Base-by-base conservation (phyloP, 2,329 filamentous ascomycete species). In the Chalaropsis ovoidea region DNA sequence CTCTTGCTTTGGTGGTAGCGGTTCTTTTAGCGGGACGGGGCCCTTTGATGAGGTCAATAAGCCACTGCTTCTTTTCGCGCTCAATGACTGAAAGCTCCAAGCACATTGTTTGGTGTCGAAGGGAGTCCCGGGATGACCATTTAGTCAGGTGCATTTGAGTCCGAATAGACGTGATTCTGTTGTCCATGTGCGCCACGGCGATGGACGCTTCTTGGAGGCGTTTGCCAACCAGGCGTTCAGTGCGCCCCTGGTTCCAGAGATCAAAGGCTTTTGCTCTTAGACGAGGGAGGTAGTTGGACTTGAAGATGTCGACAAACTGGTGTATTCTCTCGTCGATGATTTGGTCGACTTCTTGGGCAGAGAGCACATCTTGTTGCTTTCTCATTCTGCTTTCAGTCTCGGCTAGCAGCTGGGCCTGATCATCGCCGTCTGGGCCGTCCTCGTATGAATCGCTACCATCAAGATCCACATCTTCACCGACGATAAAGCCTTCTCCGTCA, bases 51-150 rank as follows among this genome's bases (percentile, higher is more conserved):
- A 81, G 69, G 6, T 72, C 69, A n/a, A 81, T 75, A 2, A 77
- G 72, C 82, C 82, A 86, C 7, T 72, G 70, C 8, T 79, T 72
- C 47, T 82, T 74, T 70, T 86, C 77, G 61, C 82, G 81, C 65
- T 87, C 81, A 43, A 82, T 80, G 0, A 96, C 75, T 2, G 80
- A 90, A 3, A 78, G 76, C 67, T 93, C 85, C 65, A 95, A 76
- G 43, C 76, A 80, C 11, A 76, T 74, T 61, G 85, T 84, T 70
- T 84, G 82, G 5, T 74, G 75, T 31, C 77, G 75, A 15, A 94
- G 72, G 15, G 85, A 78, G 0, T 74, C 70, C 24, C 76, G 75
- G 7, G 76, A 81, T 11, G 74, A 72, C 82, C 86, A 90, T 39
- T 77, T 72, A 17, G 80, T 75, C 0, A 72, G 70, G 24, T 78